Conservation (phyloP, 352 stramenopile species). For the Phytophthora pluvialis region DNA sequence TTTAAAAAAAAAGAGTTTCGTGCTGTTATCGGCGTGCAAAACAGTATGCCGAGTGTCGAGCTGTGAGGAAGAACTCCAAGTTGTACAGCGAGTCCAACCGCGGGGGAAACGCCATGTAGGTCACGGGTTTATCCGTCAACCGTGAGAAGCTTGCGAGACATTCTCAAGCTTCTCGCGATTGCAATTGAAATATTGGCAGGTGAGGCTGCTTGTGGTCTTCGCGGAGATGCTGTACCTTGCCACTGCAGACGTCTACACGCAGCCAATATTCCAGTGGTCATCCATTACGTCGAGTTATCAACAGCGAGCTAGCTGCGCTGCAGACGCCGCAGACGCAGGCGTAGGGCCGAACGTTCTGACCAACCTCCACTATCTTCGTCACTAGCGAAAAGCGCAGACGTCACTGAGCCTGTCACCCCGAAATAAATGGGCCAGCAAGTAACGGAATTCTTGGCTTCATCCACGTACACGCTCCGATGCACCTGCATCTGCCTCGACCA, state of each 20-base stretch:
- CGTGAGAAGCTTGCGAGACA: too few relatives aligned
- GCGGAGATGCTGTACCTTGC: neutral
- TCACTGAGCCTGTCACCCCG: neutral
- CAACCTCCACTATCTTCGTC: conserved; percentile 26
- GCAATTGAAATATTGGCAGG: neutral
- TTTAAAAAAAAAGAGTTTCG: too few relatives aligned
- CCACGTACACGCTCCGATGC: neutral
- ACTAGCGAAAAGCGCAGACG: neutral
- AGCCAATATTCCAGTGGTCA: neutral
- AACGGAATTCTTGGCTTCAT: conserved; percentile 26
- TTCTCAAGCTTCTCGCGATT: neutral
- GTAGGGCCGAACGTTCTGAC: conserved; percentile 9
- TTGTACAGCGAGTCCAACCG: too few relatives aligned
- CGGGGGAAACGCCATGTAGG: neutral
- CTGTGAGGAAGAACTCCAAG: too few relatives aligned
- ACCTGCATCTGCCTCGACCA: conserved; percentile 3
- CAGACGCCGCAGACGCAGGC: too few relatives aligned
- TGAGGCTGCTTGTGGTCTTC: neutral
- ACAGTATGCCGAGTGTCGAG: too few relatives aligned
- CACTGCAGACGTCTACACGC: too few relatives aligned
- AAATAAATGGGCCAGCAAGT: conserved; percentile 19
- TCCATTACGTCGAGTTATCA: neutral
- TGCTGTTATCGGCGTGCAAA: too few relatives aligned
- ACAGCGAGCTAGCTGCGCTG: too few relatives aligned
- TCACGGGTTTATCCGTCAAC: too few relatives aligned